Evolutionary conservation across 2,329 filamentous ascomycete genomes (phyloP).

Genomic region (Penicillium sumatraense): DNA sequence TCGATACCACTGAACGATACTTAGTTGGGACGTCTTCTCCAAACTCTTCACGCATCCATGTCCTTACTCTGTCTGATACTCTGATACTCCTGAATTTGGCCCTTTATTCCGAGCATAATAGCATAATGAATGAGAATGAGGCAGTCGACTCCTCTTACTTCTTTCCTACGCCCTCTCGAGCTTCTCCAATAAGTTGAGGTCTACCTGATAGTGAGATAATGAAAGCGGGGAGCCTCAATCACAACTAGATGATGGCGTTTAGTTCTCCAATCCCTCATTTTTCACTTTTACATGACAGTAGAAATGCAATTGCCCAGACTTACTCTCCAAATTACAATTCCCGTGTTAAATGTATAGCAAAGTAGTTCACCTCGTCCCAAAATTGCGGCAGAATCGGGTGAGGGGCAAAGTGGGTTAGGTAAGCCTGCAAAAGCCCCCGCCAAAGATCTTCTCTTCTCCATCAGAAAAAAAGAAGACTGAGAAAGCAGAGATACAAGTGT

Average conservation of each 20-base stretch:
- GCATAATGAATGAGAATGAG: not conserved
- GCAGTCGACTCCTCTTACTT: not conserved
- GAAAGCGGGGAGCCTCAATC: not conserved
- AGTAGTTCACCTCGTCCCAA: not conserved
- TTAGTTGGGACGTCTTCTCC: not conserved
- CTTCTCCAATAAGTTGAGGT: no score
- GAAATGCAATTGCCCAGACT: not conserved
- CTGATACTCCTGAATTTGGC: conserved; percentile 1
- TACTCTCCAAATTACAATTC: not conserved
- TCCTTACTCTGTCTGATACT: no score
- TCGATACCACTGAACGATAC: not conserved
- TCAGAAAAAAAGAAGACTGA: not conserved
- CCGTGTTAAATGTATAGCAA: not conserved
- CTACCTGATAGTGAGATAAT: not conserved
- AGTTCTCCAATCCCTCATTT: not conserved
- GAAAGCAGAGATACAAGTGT: no score
- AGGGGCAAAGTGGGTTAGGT: conserved; percentile 6
- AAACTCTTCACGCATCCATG: not conserved
- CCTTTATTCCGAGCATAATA: not conserved
- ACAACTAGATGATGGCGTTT: not conserved
- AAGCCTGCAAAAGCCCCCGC: not conserved
- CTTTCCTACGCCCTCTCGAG: not conserved
- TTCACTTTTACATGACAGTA: not conserved
- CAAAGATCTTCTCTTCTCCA: not conserved
- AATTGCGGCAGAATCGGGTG: not conserved